These are phyloP conservation scores for Afroboletus lepidellus DNA, from an alignment of 1,284 basidiomycete species.

Conservation along the genomic window DNA sequence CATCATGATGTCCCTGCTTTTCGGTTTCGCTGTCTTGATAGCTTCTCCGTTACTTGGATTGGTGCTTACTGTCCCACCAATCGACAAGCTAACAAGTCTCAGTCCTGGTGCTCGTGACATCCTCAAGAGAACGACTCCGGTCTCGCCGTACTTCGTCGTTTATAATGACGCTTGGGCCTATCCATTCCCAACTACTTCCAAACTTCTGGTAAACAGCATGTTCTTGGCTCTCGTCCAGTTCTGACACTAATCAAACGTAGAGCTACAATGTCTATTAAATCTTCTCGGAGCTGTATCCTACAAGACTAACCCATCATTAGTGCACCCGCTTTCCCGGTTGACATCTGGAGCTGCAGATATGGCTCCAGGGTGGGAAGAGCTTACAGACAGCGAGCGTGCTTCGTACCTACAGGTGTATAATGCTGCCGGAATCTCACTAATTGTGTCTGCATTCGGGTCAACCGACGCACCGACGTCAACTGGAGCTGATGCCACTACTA, in stretches of 20 bases:
- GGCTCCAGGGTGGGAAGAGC: not conserved
- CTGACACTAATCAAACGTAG: slow-evolving; percentile 18
- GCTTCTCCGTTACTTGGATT: not conserved
- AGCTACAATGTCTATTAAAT: slow-evolving; percentile 50
- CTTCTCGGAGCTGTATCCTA: not conserved
- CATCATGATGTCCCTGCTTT: not conserved
- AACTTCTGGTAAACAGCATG: not conserved
- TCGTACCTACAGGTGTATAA: not conserved
- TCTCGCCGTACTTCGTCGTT: slow-evolving; percentile 2
- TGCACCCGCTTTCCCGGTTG: slow-evolving; percentile 43
- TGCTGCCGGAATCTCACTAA: not conserved
- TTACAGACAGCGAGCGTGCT: not conserved
- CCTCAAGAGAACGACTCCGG: slow-evolving; percentile 6
- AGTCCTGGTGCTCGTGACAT: slow-evolving; percentile 6
- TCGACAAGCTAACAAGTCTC: not conserved
- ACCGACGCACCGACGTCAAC: not conserved
- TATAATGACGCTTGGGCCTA: not conserved
- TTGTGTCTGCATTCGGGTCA: slow-evolving; percentile 1
- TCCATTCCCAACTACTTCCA: not conserved
- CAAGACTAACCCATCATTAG: slow-evolving; percentile 22
- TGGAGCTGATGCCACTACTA: not conserved
- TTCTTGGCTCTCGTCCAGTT: no score
- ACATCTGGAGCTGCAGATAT: not conserved
- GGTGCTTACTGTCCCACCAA: not conserved
- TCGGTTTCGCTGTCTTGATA: not conserved